Evolutionary conservation across 257 asterid species (phyloP), one percentile per base, ranked within the genome.

Genomic region (Salvia hispanica): DNA sequence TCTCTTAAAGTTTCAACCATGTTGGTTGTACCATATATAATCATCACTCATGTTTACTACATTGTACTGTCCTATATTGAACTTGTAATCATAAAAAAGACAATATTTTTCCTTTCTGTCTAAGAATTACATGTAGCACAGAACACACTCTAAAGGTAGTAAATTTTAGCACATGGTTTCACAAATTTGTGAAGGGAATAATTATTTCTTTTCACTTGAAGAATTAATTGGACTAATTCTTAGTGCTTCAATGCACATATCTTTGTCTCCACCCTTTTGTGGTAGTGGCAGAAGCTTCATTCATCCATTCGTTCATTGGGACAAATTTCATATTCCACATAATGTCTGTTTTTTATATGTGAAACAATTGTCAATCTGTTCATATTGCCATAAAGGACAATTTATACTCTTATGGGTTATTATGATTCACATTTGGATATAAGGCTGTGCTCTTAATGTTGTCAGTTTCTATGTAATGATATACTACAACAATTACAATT

Each of bases 341-440:
- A 18, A 64, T 34, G 50, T 36, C 66, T 64, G 52, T 50, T 72
- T 44, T 52, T 72, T 25, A 65, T 72, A 31, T 37, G 33, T 48
- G 72, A 25, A 72, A 65, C 36, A 58, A 66, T 68, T 66, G 77
- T 73, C 72, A 58, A 64, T 40, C 9, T 65, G 66, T 58, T 28
- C 67, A 46, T 21, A 57, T 72, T 36, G 28, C 33, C 12, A 12
- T 39, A 66, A 48, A 73, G 68, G 69, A 73, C 72, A 58, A 25
- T 50, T 13, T 34, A 57, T 47, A 39, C 28, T 52, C 58, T 28
- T 65, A 55, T 58, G 63, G 67, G 36, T 65, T 47, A 47, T 65
- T 46, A 58, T 31, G 28, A 56, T 56, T 37, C 63, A n/a, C 69
- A 60, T 48, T 70, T 64, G 61, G 14, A 37, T 64, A 55, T 43